phyloP scores from a whole-genome alignment of 768 basidiomycete genomes.

The Tricholomella constricta region DNA sequence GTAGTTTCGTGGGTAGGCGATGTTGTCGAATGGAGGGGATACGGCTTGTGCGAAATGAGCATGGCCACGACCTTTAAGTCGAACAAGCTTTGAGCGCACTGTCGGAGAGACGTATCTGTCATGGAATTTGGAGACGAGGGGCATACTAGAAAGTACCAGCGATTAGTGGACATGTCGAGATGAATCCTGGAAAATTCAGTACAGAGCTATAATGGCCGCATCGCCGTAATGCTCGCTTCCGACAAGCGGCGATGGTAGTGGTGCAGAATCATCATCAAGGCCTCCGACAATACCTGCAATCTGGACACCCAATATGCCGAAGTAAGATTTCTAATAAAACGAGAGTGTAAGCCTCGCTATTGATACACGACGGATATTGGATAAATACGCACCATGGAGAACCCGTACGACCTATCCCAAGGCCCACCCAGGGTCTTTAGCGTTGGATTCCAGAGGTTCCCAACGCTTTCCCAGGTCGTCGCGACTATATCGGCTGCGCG shows the following conservation, averaged over 20 bases:
- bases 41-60: constrained; percentile 25
- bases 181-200: neutral
- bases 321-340: constrained; percentile 25
- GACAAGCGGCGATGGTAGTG: constrained; percentile 26
- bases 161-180: neutral
- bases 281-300: constrained; percentile 30
- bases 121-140: constrained; percentile 29
- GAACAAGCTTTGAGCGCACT: constrained; percentile 15
- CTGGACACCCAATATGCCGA: constrained; percentile 29
- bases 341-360: too few species aligned
- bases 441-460: constrained; percentile 28
- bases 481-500: constrained; percentile 25
- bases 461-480: constrained; percentile 27
- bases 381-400: constrained; percentile 23
- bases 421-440: constrained; percentile 29
- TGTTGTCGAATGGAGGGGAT: constrained; percentile 30
- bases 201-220: constrained; percentile 27
- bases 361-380: too few species aligned
- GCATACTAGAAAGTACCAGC: constrained; percentile 15
- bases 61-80: constrained; percentile 13
- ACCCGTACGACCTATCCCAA: constrained; percentile 32
- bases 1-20: constrained; percentile 27
- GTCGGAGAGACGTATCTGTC: constrained; percentile 25
- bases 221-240: constrained; percentile 29
- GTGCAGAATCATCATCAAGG: constrained; percentile 23